phyloP scores from a whole-genome alignment of 768 basidiomycete genomes.

The Cantharellus cinnabarinus region DNA sequence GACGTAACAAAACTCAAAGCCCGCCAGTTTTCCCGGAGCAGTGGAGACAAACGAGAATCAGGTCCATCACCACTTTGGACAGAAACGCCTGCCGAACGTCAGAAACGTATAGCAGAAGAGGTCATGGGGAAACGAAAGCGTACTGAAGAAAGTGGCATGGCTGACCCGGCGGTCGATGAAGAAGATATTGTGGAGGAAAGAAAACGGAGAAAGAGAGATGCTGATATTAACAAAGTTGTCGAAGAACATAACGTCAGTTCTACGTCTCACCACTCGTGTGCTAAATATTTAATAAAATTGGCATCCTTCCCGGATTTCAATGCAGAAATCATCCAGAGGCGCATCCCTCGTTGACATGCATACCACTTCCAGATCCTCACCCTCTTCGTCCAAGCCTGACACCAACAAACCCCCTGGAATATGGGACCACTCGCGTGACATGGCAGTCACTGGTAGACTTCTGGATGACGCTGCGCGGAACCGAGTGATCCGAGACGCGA shows the following conservation, averaged over 20 bases:
- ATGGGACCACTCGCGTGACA: conserved; percentile 86
- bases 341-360: not conserved
- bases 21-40: conserved; percentile 44
- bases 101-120: conserved; percentile 83
- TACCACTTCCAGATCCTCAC: not conserved
- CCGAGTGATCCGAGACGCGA: conserved; percentile 62
- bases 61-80: conserved; percentile 59
- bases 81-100: conserved; percentile 84
- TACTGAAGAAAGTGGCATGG: conserved; percentile 24
- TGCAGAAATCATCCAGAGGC: not conserved
- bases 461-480: conserved; percentile 76
- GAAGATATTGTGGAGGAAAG: conserved; percentile 20
- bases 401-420: conserved; percentile 27
- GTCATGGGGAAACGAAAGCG: conserved; percentile 77
- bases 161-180: conserved; percentile 23
- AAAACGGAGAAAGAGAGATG: conserved; percentile 44
- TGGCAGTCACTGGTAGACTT: conserved; percentile 67
- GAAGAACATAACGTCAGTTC: conserved; percentile 55
- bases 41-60: conserved; percentile 24
- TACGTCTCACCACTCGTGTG: not conserved
- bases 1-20: conserved; percentile 72
- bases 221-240: conserved; percentile 47
- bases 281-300: not conserved
- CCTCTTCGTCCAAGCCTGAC: conserved; percentile 4
- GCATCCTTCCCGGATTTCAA: not conserved